Percentiles rank a stretch among this genome's conserved stretches.
These are phyloP conservation scores for Naematelia aurantialba DNA, from an alignment of 768 basidiomycete genomes.

Conservation along the genomic window DNA sequence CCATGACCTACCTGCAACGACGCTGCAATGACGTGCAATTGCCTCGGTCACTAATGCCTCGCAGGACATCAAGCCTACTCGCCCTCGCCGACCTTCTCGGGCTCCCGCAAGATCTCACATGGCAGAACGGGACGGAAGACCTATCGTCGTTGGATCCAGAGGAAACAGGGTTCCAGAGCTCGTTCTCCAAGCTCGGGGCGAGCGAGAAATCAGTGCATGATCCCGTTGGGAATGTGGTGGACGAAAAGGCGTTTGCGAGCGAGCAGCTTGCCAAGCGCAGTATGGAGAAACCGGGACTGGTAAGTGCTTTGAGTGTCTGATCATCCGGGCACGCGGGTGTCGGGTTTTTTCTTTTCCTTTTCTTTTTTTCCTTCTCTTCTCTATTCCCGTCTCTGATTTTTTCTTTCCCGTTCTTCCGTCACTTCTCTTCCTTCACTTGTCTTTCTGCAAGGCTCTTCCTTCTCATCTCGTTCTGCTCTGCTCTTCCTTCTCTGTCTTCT, in stretches of 20 bases:
- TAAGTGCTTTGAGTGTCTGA: conserved; percentile 15
- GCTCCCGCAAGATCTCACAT: conserved; percentile 64
- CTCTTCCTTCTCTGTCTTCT: too few relatives aligned
- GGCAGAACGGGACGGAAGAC: conserved; percentile 51
- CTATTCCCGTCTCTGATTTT: too few relatives aligned
- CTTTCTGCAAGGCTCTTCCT: neutral
- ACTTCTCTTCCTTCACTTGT: neutral
- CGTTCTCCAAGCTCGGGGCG: conserved; percentile 86
- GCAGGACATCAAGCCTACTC: conserved; percentile 67
- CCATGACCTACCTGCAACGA: neutral
- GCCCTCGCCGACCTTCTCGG: conserved; percentile 72
- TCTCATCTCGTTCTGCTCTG: neutral
- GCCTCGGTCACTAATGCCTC: conserved; percentile 3
- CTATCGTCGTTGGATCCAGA: conserved; percentile 81
- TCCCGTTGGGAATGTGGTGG: conserved; percentile 53
- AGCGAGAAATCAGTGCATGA: conserved; percentile 62
- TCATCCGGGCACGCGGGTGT: too few relatives aligned
- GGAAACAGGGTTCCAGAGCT: conserved; percentile 90
- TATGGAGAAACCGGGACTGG: conserved; percentile 36
- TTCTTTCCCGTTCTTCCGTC: too few relatives aligned
- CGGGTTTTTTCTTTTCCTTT: too few relatives aligned
- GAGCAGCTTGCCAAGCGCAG: conserved; percentile 35
- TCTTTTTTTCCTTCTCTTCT: too few relatives aligned
- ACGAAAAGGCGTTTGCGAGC: conserved; percentile 46
- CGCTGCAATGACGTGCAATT: neutral